phyloP scores from a whole-genome alignment of 352 stramenopile genomes.

The Pythium chondricola region DNA sequence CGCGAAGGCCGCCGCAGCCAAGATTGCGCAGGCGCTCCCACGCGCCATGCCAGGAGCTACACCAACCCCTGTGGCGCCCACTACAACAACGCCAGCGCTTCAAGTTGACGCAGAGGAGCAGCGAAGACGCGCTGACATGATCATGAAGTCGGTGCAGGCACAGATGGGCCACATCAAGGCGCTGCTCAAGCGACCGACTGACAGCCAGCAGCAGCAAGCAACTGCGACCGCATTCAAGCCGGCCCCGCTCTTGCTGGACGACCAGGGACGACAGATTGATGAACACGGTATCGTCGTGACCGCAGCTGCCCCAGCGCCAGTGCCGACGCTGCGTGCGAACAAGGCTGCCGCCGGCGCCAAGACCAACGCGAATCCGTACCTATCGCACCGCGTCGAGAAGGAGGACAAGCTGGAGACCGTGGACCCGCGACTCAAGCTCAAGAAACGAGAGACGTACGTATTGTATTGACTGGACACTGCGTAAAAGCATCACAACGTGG shows the following conservation, averaged over 20 bases:
- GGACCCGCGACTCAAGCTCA: conserved; percentile 69
- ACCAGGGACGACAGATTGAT: conserved; percentile 75
- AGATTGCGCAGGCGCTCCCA: conserved; percentile 64
- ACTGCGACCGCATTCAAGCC: conserved; percentile 48
- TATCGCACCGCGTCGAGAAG: conserved; percentile 68
- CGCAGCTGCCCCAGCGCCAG: conserved; percentile 24
- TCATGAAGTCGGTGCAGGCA: conserved; percentile 80
- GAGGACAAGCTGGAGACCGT: conserved; percentile 62
- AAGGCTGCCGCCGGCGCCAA: conserved; percentile 18
- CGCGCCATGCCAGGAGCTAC: conserved; percentile 5
- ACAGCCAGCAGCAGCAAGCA: not conserved
- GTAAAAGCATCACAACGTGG: no score
- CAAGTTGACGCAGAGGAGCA: conserved; percentile 43
- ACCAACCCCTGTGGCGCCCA: not conserved
- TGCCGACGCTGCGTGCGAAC: conserved; percentile 55
- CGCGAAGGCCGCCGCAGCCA: conserved; percentile 56
- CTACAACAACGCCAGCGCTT: not conserved
- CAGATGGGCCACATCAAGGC: conserved; percentile 77
- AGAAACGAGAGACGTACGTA: conserved; percentile 79
- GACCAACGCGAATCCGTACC: conserved; percentile 63
- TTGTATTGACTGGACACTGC: not conserved
- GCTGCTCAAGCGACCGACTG: conserved; percentile 43
- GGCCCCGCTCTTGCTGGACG: conserved; percentile 68
- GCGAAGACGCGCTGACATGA: conserved; percentile 55
- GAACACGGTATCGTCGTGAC: conserved; percentile 63